Evolutionary conservation across 371 early-diverging fungal species (phyloP), one percentile per base, ranked within the genome.

Genomic region (Ordospora colligata): DNA sequence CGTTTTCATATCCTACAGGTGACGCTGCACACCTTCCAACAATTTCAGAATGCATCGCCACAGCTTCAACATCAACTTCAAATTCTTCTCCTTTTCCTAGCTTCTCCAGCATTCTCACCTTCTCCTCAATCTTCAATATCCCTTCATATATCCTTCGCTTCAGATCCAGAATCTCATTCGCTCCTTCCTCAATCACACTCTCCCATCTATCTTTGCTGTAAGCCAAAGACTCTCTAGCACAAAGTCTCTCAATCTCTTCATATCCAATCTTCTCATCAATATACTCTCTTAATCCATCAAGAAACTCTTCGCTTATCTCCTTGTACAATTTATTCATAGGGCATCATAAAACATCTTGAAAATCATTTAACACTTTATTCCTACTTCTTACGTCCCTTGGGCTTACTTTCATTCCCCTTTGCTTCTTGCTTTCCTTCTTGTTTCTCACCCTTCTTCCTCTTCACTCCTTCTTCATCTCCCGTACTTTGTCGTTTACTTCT

Each of bases 321-420:
- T n/a, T 46, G 17, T 71, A 71, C 9, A 71, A 22, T 43, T 37
- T 27, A 23, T 71, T 47, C 72, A 71, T 71, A 67, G 46, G 63
- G 63, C 42, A 58, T 58, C 27, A 53, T 17, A 58, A 11, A 14
- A 10, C 58, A 32, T n/a, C 32, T 32, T 32, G 2, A 25, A 51
- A 32, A 58, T 17, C 58, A 58, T 58, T 32, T 58, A 58, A 58
- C 27, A 58, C 58, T 58, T 58, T 58, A 58, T 58, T 58, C 58
- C 25, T 58, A 27, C 23, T 27, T 51, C 51, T 17, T 37, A 32
- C 40, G 11, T 25, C 19, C 40, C 14, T 37, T 58, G 2, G 27
- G 14, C 25, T 58, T 58, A 1, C 14, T 21, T 2, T 37, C 3
- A 23, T 65, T 21, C 12, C 25, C 17, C 8, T 27, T n/a, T n/a